Evolutionary conservation across 441 rosid species (phyloP), one percentile per base, ranked within the genome.

Genomic region (Cnidoscolus chayamansa): DNA sequence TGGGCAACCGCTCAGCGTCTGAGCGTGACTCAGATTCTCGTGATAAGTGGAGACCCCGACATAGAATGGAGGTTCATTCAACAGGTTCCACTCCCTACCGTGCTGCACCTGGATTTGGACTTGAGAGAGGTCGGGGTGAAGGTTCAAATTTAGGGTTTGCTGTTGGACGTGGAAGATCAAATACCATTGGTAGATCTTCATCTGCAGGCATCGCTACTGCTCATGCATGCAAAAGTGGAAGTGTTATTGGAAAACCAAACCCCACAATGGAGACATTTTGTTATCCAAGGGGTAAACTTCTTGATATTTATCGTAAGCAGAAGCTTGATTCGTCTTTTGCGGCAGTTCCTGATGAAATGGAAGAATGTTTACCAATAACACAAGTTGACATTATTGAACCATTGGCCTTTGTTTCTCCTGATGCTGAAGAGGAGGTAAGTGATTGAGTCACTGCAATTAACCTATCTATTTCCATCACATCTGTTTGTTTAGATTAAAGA

Each of bases 1-100:
- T 82, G 59, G 68, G 83, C 67, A 81, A 68, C 75, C 89, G 91
- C 30, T 10, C 78, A 48, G 75, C 83, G 56, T 68, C 86, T 64
- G 97, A 92, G 77, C 88, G 96, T 49, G 97, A 96, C 20, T 63
- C 87, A 37, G 99, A 93, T 70, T 78, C 97, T 79, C 94, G 92
- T 70, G 98, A 93, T 73, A 96, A 90, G 80, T 96, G 99, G 99
- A 88, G 99, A 87, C 99, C 98, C 19, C 58, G 97, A 20, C 98
- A 85, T 64, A 79, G 87, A 64, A 76, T 83, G 83, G 88, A 83
- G 65, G 78, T 55, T 76, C 86, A 83, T 72, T 72, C 83, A 40
- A 54, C 75, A 8, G 75, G 81, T 68, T 71, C 76, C 72, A 50
- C 78, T 75, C 61, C 84, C 57, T 81, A 85, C 74, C 93, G 95